Conservation (phyloP, 2,329 filamentous ascomycete genomes). For the Trichoderma aggressivum region DNA sequence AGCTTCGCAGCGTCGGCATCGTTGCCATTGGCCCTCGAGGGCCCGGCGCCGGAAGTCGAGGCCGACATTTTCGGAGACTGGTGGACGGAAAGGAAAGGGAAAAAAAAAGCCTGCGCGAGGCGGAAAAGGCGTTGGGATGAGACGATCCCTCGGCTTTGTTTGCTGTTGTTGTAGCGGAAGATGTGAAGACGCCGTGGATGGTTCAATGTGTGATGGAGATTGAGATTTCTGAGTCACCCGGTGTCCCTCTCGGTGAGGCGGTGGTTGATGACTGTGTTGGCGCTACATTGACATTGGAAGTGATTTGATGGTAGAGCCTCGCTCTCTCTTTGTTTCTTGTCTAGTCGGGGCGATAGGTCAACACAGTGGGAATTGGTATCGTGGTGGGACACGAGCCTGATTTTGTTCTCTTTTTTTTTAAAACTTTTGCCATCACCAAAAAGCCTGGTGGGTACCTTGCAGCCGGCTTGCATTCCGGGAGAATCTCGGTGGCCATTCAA, state of each 20-base stretch:
- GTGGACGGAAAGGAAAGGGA: background rate
- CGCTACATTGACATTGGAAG: conserved; percentile 5
- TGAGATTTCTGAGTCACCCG: background rate
- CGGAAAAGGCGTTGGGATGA: background rate
- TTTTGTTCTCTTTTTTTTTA: conserved; percentile 8
- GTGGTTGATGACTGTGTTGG: background rate
- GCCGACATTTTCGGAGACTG: conserved; percentile 27
- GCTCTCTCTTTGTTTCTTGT: background rate
- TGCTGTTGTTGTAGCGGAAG: background rate
- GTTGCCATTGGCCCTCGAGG: conserved; percentile 21
- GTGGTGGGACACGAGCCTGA: conserved; percentile 16
- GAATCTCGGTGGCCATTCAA: conserved; percentile 8
- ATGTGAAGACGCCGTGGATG: background rate
- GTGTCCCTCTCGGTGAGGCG: background rate
- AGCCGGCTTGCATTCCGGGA: conserved; percentile 15
- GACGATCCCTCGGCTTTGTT: background rate
- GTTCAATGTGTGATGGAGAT: background rate
- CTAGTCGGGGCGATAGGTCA: background rate
- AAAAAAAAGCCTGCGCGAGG: background rate
- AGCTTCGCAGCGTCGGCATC: conserved; percentile 43
- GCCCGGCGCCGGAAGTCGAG: conserved; percentile 25
- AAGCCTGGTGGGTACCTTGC: background rate
- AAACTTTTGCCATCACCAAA: background rate
- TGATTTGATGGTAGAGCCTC: background rate
- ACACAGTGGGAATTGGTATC: background rate